Conservation (phyloP, 78 protist species). For the Pelomyxa schiedti region DNA sequence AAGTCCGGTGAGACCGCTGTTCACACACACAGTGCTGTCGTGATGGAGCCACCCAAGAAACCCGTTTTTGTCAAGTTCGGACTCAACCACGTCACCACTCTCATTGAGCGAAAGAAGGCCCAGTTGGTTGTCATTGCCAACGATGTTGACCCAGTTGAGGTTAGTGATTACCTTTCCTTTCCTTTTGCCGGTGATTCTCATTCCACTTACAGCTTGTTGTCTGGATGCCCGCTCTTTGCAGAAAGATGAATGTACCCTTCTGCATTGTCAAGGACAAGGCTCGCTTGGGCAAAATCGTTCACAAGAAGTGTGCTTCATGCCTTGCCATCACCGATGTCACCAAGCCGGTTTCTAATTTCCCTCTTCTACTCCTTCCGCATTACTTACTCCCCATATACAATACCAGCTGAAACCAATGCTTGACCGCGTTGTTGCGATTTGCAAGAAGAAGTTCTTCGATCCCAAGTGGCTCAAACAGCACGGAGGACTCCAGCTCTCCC, state of each 20-base stretch:
- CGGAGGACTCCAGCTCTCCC: too few relatives aligned
- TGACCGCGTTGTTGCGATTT: too few relatives aligned
- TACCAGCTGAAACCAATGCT: too few relatives aligned
- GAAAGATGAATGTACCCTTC: slow-evolving; percentile 93
- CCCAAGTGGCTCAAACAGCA: too few relatives aligned
- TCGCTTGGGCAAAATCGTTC: slow-evolving; percentile 86
- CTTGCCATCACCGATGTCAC: slow-evolving; percentile 79
- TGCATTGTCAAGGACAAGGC: slow-evolving; percentile 94
- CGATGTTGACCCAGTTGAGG: slow-evolving; percentile 98
- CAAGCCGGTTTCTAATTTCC: too few relatives aligned
- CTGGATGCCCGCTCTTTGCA: slow-evolving; percentile 97
- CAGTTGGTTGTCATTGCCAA: slow-evolving; percentile 96
- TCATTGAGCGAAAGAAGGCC: slow-evolving; percentile 95
- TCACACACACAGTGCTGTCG: slow-evolving; percentile 34
- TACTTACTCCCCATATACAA: too few relatives aligned
- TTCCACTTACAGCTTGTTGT: slow-evolving; percentile 72
- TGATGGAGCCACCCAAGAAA: slow-evolving; percentile 27
- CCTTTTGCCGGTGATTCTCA: not conserved
- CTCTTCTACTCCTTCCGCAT: too few relatives aligned
- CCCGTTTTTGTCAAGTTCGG: slow-evolving; percentile 78
- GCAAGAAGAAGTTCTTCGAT: too few relatives aligned
- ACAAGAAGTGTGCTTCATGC: slow-evolving; percentile 83
- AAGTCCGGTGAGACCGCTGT: slow-evolving; percentile 27
- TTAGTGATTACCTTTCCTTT: not conserved
- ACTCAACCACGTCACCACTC: slow-evolving; percentile 85